These are phyloP conservation scores for Stipa capillata DNA, from an alignment of 176 grass and related monocot genomes.

Conservation along the genomic window DNA sequence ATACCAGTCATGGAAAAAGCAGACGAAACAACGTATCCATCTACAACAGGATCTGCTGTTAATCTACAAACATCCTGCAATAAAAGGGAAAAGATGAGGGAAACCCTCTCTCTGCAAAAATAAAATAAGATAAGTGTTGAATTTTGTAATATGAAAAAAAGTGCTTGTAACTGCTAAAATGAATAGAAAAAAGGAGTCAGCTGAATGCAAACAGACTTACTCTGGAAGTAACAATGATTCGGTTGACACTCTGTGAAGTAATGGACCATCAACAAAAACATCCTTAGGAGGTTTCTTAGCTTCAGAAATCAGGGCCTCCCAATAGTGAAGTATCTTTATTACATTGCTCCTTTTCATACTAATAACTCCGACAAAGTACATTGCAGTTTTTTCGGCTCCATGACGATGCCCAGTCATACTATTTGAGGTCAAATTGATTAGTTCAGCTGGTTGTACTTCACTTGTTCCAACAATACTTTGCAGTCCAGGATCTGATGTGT, in stretches of 20 bases:
- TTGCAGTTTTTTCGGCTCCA: conserved; percentile 12
- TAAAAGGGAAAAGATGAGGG: conserved; percentile 50
- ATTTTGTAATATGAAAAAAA: neutral
- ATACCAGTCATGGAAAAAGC: conserved; percentile 32
- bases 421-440: conserved; percentile 4
- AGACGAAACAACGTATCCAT: conserved; percentile 30
- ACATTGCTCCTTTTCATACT: conserved; percentile 39
- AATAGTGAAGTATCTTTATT: conserved; percentile 42
- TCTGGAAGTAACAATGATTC: conserved; percentile 49
- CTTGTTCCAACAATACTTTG: conserved; percentile 2
- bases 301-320: conserved; percentile 33
- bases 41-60: conserved; percentile 17
- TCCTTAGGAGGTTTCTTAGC: conserved; percentile 3
- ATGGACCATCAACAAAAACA: conserved; percentile 18
- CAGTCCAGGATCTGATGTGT: neutral
- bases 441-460: neutral
- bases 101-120: conserved; percentile 55
- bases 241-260: conserved; percentile 46
- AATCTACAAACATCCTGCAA: conserved; percentile 38
- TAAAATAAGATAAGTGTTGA: conserved; percentile 18
- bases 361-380: conserved; percentile 39
- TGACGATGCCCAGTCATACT: neutral
- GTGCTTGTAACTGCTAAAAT: neutral
- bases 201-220: conserved; percentile 40
- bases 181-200: neutral